These are phyloP conservation scores for Phaffia rhodozyma DNA, from an alignment of 1,284 basidiomycete genomes.

Conservation along the genomic window DNA sequence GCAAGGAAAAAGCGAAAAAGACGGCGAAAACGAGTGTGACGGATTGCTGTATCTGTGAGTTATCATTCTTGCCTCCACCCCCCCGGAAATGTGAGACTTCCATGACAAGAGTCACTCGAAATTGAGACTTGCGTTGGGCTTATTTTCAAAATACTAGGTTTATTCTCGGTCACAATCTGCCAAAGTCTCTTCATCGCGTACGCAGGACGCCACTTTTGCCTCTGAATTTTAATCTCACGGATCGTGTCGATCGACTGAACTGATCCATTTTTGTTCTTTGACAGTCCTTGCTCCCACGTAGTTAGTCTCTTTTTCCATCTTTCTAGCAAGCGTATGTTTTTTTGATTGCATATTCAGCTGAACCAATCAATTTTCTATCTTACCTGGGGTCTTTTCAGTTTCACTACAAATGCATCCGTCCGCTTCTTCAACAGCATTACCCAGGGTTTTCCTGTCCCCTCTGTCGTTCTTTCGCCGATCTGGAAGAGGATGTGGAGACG, in stretches of 20 bases:
- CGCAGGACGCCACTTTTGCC: constrained; percentile 18
- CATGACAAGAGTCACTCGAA: neutral
- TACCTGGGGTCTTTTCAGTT: constrained; percentile 38
- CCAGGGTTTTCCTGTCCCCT: constrained; percentile 92
- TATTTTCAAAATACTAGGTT: constrained; percentile 39
- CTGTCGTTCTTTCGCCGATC: constrained; percentile 81
- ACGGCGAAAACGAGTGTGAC: constrained; percentile 40
- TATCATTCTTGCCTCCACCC: neutral
- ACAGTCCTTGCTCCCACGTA: constrained; percentile 78
- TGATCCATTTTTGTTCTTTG: constrained; percentile 3
- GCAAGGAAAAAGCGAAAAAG: constrained; percentile 19
- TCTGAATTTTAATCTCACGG: neutral
- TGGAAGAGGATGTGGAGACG: constrained; percentile 91
- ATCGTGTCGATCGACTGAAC: constrained; percentile 18
- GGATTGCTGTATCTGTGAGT: constrained; percentile 87
- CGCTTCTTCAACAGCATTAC: constrained; percentile 71
- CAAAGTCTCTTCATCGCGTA: constrained; percentile 90
- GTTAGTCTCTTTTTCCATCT: constrained; percentile 14
- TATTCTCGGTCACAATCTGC: constrained; percentile 86
- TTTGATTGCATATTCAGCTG: no score
- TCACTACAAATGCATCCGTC: constrained; percentile 96
- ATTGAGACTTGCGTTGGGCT: neutral
- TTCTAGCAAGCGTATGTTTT: no score
- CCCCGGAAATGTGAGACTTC: neutral
- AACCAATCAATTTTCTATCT: neutral